phyloP scores from a whole-genome alignment of 768 basidiomycete species.

The Lactifluus hygrophoroides region DNA sequence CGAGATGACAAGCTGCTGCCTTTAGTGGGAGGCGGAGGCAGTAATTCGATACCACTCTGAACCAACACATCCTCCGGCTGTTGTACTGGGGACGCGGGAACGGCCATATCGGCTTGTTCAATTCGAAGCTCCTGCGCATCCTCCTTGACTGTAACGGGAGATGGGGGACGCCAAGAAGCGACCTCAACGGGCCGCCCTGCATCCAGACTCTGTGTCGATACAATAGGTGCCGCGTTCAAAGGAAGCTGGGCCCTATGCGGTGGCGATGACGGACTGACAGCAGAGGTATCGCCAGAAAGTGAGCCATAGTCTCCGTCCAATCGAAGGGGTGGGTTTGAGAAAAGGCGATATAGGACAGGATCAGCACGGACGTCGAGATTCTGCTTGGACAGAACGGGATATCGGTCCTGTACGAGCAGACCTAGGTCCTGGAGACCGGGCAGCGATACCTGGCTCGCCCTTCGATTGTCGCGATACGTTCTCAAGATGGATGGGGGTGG shows the following conservation, averaged over 20 bases:
- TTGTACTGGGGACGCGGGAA: neutral
- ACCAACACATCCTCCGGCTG: neutral
- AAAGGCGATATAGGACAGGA: constrained; percentile 13
- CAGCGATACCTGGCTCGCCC: neutral
- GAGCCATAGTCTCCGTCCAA: neutral
- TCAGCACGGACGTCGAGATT: constrained; percentile 1
- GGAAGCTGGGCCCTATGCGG: constrained; percentile 12
- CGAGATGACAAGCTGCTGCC: neutral
- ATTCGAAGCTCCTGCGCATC: neutral
- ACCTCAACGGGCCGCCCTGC: constrained; percentile 8
- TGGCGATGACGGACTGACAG: neutral
- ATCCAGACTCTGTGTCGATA: constrained; percentile 2
- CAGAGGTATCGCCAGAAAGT: constrained; percentile 1
- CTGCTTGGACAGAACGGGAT: neutral
- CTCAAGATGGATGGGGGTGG: constrained; percentile 32
- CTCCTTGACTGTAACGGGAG: neutral
- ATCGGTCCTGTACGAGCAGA: neutral
- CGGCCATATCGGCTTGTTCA: neutral
- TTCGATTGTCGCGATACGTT: constrained; percentile 23
- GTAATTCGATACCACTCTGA: neutral
- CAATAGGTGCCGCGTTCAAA: constrained; percentile 2
- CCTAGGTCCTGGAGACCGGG: neutral
- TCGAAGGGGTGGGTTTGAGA: neutral
- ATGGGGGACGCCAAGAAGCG: neutral
- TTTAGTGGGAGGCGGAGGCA: neutral